Base-by-base conservation (phyloP, 805 yeast genomes). In the Metschnikowia similis region DNA sequence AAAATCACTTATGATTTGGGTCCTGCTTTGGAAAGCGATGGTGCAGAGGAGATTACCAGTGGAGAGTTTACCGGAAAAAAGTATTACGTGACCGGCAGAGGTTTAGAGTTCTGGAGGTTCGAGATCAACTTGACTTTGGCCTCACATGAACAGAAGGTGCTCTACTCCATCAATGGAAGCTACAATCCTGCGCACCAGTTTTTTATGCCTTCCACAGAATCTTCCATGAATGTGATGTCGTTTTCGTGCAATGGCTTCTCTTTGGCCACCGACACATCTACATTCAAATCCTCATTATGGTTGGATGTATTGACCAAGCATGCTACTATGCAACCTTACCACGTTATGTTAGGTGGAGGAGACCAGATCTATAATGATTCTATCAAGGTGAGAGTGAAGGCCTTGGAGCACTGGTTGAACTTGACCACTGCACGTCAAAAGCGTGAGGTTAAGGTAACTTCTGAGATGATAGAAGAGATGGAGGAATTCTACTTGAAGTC, bases 291-390 rank as follows among this genome's bases (percentile, higher is more conserved):
- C 8, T 84, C 88, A 2, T 67, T 94, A 55, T 92, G 98, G 98
- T 75, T 72, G 36, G 97, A 94, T 62, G 95, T 92, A 3, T 59
- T 91, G 57, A 72, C 77, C 28, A 80, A 81, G 52, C 97, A 92
- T 62, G 65, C 71, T 14, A 47, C 51, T 2, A 58, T 66, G 6
- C 71, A 75, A 36, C 80, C 79, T 36, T 89, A 89, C 67, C 97
- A 92, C 65, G 97, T 89, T 4, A 91, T 92, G 96, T 72, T 94
- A 29, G 98, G 98, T 29, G 98, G 98, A 47, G 99, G 99, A 31
- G 99, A 92, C 68, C 99, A 92, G 69, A 78, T 92, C 45, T 92
- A 92, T 65, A 83, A 91, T 47, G 99, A 92, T 67, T 76, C 89
- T 1, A 82, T 92, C 57, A 87, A 85, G 65, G 56, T 76, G 17